Evolutionary conservation across 805 yeast species (phyloP), one percentile per base, ranked within the genome.

Genomic region (Lipomyces sp.): DNA sequence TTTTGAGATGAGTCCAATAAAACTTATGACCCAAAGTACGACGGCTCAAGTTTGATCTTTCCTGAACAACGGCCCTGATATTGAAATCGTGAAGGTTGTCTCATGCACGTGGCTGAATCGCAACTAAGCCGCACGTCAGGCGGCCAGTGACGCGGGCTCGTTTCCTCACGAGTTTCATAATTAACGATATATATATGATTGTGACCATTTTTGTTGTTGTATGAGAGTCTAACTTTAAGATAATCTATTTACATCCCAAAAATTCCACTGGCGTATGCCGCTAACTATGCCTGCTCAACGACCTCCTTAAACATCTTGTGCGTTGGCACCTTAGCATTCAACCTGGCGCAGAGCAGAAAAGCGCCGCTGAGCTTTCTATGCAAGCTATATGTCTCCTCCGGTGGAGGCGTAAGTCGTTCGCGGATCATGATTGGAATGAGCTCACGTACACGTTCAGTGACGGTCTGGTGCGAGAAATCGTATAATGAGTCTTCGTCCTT

Each of bases 281-380:
- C 53, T 13, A 48, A 10, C 32, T 59, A 58, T 11, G 45, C 59
- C 18, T 35, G 42, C 6, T 92, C 92, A 69, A 95, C 86, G 56
- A 92, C 86, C 55, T 92, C 91, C 64, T 83, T 80, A 75, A 95
- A 94, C 57, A 94, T 78, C 71, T 87, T 81, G 61, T 87, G 86
- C 75, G 97, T 89, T 15, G 93, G 96, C 45, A 95, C 94, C 11
- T 83, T 81, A 1, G 98, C 98, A 53, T 85, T 81, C 78, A 95
- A 82, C 72, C 90, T 85, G 2, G 98, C 90, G 80, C 98, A 94
- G 63, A 95, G 81, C 68, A 95, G 81, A 75, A 90, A 95, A 1
- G 95, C 96, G 10, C 99, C 99, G 75, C 97, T 90, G 75, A 95
- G 86, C 75, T 95, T 95, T 74, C 99, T 84, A 79, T 95, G 99